Base-by-base conservation (phyloP, 2,329 filamentous ascomycete genomes). In the Pseudogymnoascus sp. region DNA sequence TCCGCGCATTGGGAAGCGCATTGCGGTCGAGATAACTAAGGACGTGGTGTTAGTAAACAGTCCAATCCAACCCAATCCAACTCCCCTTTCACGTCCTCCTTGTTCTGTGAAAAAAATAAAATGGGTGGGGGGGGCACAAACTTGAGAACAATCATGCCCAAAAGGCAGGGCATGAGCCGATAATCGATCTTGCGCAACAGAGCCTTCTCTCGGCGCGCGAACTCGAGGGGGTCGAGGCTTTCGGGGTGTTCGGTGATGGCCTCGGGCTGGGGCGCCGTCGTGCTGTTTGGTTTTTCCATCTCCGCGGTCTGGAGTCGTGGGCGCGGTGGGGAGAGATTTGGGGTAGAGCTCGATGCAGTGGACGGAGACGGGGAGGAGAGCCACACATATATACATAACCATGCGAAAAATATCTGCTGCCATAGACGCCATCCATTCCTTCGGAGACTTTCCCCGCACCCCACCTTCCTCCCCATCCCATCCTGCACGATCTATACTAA, bases 21-120 rank as follows among this genome's bases (percentile, higher is more conserved):
- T 74, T 74, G 26, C 74, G 69, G 62, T 74, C 74, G 11, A 76
- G 69, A 53, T 72, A 74, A 65, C 71, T 74, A n/a, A n/a, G n/a
- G n/a, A n/a, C n/a, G n/a, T n/a, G n/a, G n/a, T n/a, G n/a, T n/a
- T n/a, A n/a, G n/a, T n/a, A n/a, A n/a, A n/a, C n/a, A n/a, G n/a
- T n/a, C n/a, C n/a, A n/a, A n/a, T n/a, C n/a, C n/a, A n/a, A n/a
- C n/a, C n/a, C n/a, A n/a, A n/a, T n/a, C n/a, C n/a, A n/a, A n/a
- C n/a, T n/a, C n/a, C n/a, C n/a, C n/a, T n/a, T n/a, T n/a, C n/a
- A n/a, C n/a, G n/a, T n/a, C n/a, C n/a, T n/a, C n/a, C n/a, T n/a
- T n/a, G n/a, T n/a, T n/a, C n/a, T n/a, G n/a, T n/a, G n/a, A n/a
- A n/a, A n/a, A n/a, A n/a, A n/a, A n/a, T n/a, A n/a, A n/a, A n/a